Evolutionary conservation across 331 rosid species (phyloP), one percentile per base, ranked within the genome.

Genomic region (Malus hybrid): DNA sequence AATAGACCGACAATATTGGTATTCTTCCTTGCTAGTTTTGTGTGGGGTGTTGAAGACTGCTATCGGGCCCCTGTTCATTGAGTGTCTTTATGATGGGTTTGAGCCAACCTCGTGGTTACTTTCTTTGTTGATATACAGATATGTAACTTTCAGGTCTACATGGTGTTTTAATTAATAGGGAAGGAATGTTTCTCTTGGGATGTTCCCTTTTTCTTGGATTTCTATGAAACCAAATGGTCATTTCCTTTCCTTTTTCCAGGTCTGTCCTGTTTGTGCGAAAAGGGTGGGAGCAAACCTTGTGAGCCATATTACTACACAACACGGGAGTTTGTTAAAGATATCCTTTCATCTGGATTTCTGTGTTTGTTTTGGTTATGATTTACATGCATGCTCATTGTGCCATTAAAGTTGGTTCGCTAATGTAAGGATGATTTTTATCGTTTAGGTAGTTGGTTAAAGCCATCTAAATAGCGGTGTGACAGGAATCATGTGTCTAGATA

Each of bases 301-400:
- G 60, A 85, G 86, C 67, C 98, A 93, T 78, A 60, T 90, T 75
- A 91, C 96, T 32, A 84, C 82, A 4, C 98, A 91, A 20, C 98
- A 93, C 73, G 93, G 90, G 78, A 90, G 85, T 63, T 84, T 93
- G 39, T 82, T 93, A 50, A 93, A 89, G 83, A 93, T 93, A 91
- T 91, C 98, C 97, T 89, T 87, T 60, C 29, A 33, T 75, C 27
- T 65, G 57, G 57, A 15, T 2, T 62, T 70, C 14, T 29, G 5
- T 71, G 42, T 46, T 67, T 24, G 44, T 32, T 22, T 31, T 71
- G 60, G 62, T 46, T 67, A 66, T 57, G 48, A 24, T 70, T 62
- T 24, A 42, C 24, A 6, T 74, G 14, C 24, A 28, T 74, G 27
- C 62, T 46, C 29, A n/a, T 20, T 46, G 29, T 4, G 20, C 67